A percentile compares a stretch with the other conserved stretches of the same genome.
These are phyloP conservation scores for maize (Zea mays) DNA, from an alignment of 176 grass and related monocot genomes.

Conservation along the genomic window Zm-B73-REFERENCE-NAM-5.0 NC_050099.1:87194501-87195000, in stretches of 20 bases:
- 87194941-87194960: not conserved
- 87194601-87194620: slow-evolving; percentile 26
- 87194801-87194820: not conserved
- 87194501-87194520: not conserved
- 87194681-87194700: slow-evolving; percentile 4
- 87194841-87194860: not conserved
- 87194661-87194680: not conserved
- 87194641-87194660: not conserved
- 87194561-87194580: not conserved
- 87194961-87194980: not conserved
- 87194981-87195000: too few species aligned
- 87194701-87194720: not conserved
- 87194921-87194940: not conserved
- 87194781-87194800: slow-evolving; percentile 13
- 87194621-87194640: not conserved
- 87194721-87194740: not conserved
- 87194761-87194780: not conserved
- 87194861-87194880: not conserved
- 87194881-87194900: not conserved
- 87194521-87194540: not conserved
- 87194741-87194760: not conserved
- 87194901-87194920: not conserved
- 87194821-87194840: not conserved
- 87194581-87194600: not conserved
- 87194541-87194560: not conserved